phyloP scores from a whole-genome alignment of 345 rosid genomes.

The Corchorus olitorius region DNA sequence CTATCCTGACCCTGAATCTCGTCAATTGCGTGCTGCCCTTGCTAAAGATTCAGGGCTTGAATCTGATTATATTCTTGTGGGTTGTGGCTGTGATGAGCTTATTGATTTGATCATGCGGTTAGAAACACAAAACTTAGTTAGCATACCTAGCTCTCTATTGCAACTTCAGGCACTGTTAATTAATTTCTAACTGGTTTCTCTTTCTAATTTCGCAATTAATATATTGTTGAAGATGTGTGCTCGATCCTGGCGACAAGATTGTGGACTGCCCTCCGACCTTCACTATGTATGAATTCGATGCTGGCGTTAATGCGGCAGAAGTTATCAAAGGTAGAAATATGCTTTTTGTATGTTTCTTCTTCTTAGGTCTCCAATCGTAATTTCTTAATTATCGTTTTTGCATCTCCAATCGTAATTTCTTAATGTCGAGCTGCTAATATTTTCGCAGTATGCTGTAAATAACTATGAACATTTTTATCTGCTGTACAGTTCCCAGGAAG shows the following conservation, averaged over 20 bases:
- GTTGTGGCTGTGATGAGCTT: slow-evolving; percentile 97
- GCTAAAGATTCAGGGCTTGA: slow-evolving; percentile 89
- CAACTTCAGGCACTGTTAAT: background rate
- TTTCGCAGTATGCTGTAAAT: background rate
- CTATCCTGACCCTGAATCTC: slow-evolving; percentile 92
- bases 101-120: slow-evolving; percentile 98
- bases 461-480: background rate
- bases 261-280: slow-evolving; percentile 98
- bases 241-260: slow-evolving; percentile 97
- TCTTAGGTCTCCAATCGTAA: background rate
- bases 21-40: slow-evolving; percentile 76
- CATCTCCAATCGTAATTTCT: background rate
- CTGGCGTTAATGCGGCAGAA: slow-evolving; percentile 81
- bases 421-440: background rate
- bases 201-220: slow-evolving; percentile 6
- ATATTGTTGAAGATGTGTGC: slow-evolving; percentile 59
- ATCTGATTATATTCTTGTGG: slow-evolving; percentile 81
- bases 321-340: slow-evolving; percentile 69
- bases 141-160: background rate
- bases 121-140: slow-evolving; percentile 19
- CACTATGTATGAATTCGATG: slow-evolving; percentile 98
- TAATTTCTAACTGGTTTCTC: background rate
- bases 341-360: background rate
- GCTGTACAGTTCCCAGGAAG: slow-evolving; percentile 70
- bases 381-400: background rate